phyloP scores from a whole-genome alignment of 1,284 basidiomycete species.

The Microbotryum intermedium region DNA sequence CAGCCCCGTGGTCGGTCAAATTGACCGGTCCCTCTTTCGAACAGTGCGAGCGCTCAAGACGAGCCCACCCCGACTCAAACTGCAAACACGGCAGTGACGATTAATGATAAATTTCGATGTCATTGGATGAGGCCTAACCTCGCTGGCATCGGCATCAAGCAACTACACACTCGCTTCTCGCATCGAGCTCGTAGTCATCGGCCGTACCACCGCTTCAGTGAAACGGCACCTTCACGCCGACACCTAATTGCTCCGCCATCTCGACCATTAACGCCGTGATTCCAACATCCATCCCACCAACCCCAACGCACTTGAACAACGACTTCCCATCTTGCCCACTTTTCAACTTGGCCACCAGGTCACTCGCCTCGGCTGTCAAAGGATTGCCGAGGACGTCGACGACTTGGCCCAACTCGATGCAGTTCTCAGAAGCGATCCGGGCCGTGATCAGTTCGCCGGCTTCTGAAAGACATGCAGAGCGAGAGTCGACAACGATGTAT shows the following conservation, averaged over 20 bases:
- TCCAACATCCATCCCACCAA: conserved; percentile 32
- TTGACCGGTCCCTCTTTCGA: too few species aligned
- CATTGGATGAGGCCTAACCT: too few species aligned
- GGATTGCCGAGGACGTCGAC: background rate
- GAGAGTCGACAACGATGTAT: conserved; percentile 28
- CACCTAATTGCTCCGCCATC: conserved; percentile 10
- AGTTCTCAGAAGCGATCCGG: background rate
- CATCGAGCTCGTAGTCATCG: background rate
- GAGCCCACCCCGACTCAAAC: too few species aligned
- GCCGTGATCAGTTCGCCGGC: conserved; percentile 31
- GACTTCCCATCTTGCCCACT: background rate
- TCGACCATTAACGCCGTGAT: conserved; percentile 25
- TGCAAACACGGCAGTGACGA: too few species aligned
- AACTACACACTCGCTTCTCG: background rate
- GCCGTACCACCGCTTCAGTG: background rate
- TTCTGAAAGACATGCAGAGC: conserved; percentile 27
- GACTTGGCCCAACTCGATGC: conserved; percentile 18
- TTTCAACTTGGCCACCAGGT: background rate
- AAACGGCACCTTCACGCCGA: conserved; percentile 12
- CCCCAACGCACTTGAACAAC: conserved; percentile 31
- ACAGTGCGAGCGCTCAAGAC: too few species aligned
- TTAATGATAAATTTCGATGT: too few species aligned
- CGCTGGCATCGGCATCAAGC: too few species aligned
- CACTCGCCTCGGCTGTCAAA: background rate
- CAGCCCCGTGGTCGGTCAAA: too few species aligned